Evolutionary conservation across 495 filamentous ascomycete species (phyloP).

Genomic region (Xylona heveae): DNA sequence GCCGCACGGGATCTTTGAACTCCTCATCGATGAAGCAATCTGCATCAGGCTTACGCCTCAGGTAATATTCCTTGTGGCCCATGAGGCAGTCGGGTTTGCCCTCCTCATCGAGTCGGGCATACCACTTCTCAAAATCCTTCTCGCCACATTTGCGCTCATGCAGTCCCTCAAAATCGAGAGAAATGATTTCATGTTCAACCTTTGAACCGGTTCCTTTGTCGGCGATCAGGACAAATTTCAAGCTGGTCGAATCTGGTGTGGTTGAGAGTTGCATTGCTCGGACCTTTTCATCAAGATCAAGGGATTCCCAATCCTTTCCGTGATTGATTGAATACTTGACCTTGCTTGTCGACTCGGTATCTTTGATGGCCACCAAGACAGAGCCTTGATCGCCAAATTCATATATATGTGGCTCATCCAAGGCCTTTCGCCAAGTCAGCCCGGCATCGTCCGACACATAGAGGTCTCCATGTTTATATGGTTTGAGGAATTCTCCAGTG

Average conservation of each 20-base stretch:
- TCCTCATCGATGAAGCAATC: constrained; percentile 77
- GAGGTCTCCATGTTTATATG: constrained; percentile 46
- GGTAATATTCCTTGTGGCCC: constrained; percentile 77
- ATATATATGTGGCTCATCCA: constrained; percentile 75
- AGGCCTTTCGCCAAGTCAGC: constrained; percentile 51
- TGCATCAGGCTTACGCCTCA: constrained; percentile 58
- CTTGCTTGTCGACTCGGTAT: constrained; percentile 38
- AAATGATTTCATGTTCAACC: constrained; percentile 32
- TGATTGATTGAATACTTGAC: constrained; percentile 73
- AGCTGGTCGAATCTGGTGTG: constrained; percentile 68
- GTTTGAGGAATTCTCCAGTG: constrained; percentile 46
- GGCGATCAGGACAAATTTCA: constrained; percentile 66
- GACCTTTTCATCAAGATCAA: constrained; percentile 38
- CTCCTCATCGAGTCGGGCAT: constrained; percentile 57
- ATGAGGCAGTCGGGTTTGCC: constrained; percentile 74
- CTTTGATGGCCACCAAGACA: constrained; percentile 59
- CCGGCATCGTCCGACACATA: constrained; percentile 88
- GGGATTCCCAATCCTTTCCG: constrained; percentile 53
- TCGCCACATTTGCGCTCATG: constrained; percentile 65
- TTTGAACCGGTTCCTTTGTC: constrained; percentile 21
- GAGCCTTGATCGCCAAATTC: constrained; percentile 87
- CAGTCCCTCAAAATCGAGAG: constrained; percentile 63
- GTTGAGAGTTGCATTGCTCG: constrained; percentile 55
- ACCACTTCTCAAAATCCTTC: constrained; percentile 72
- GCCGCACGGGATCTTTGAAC: constrained; percentile 48